Evolutionary conservation across 2,329 filamentous ascomycete genomes (phyloP), one percentile per base, ranked within the genome.

Genomic region (Aspergillus chevalieri): DNA sequence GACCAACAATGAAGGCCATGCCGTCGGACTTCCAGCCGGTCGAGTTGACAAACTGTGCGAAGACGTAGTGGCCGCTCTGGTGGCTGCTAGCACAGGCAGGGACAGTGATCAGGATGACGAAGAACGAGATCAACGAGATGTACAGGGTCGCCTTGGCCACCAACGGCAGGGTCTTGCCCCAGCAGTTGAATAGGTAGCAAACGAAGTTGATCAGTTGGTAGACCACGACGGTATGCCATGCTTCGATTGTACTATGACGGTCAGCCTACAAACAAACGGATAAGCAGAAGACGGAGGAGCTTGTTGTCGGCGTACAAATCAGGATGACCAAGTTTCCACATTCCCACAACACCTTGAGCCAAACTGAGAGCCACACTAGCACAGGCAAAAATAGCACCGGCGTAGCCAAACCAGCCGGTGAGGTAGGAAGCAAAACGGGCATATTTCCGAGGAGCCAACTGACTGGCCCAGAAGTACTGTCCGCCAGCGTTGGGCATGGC

Each of bases 341-440:
- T 78, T 21, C 78, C 78, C 41, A 79, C 72, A 36, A 72, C 55
- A 2, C 72, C 77, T 55, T 69, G 70, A 4, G 71, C 76, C 46
- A 78, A 63, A 44, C 73, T 73, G 43, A 80, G 58, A 3, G 75
- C 73, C 15, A 79, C 75, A 62, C 74, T 77, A 15, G 78, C 77
- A 55, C 68, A 75, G 6, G 77, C 79, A 53, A 80, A 80, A 47
- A 81, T 73, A 19, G 72, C 70, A 14, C 77, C 78, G n/a, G 76
- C 74, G 70, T 76, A 80, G 2, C 75, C 75, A 50, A 79, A 71
- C 69, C 74, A 79, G 9, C 75, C 76, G 1, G 73, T 77, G 44
- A 75, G 47, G 48, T 77, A 78, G 10, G 71, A 74, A 5, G 70
- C 66, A 47, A 76, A 68, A 24, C 72, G 72, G 2, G 72, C 68